These are phyloP conservation scores for Backusella westeae DNA, from an alignment of 192 early-diverging fungal species.

Conservation along the genomic window DNA sequence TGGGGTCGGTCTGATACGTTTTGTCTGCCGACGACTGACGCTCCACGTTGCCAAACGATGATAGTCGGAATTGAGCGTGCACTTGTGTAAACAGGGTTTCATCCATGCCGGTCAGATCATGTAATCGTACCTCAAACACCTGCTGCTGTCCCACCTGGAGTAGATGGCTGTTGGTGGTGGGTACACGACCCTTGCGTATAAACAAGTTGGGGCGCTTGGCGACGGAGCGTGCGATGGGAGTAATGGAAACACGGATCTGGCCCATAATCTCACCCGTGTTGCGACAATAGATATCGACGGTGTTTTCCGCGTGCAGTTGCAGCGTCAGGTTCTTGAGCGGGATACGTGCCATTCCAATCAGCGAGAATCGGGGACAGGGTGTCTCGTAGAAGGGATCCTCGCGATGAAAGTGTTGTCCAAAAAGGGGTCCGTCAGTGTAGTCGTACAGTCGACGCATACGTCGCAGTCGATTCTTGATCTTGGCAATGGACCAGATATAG, in stretches of 20 bases:
- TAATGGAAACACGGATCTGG: constrained; percentile 38
- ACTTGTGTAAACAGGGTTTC: constrained; percentile 62
- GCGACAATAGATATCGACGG: constrained; percentile 39
- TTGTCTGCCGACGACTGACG: constrained; percentile 41
- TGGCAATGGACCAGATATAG: constrained; percentile 63
- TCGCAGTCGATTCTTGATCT: constrained; percentile 54
- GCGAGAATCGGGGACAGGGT: constrained; percentile 47
- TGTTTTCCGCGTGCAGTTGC: constrained; percentile 40
- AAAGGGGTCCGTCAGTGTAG: constrained; percentile 48
- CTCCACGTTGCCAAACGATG: constrained; percentile 51
- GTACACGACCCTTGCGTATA: not conserved
- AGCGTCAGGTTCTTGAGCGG: constrained; percentile 40
- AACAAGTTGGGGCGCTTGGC: constrained; percentile 21
- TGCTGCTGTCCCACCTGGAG: constrained; percentile 41
- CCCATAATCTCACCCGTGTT: constrained; percentile 43
- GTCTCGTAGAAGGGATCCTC: constrained; percentile 61
- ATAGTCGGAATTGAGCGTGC: constrained; percentile 66
- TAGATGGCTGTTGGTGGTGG: not conserved
- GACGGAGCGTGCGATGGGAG: constrained; percentile 34
- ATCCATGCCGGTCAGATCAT: constrained; percentile 51
- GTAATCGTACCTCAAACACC: constrained; percentile 61
- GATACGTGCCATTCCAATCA: constrained; percentile 47
- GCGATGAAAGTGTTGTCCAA: constrained; percentile 49
- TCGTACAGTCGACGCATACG: constrained; percentile 72
- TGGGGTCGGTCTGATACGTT: constrained; percentile 61